Evolutionary conservation across 2,329 filamentous ascomycete species (phyloP), one percentile per base, ranked within the genome.

Genomic region (Dothiorella sarmentorum): DNA sequence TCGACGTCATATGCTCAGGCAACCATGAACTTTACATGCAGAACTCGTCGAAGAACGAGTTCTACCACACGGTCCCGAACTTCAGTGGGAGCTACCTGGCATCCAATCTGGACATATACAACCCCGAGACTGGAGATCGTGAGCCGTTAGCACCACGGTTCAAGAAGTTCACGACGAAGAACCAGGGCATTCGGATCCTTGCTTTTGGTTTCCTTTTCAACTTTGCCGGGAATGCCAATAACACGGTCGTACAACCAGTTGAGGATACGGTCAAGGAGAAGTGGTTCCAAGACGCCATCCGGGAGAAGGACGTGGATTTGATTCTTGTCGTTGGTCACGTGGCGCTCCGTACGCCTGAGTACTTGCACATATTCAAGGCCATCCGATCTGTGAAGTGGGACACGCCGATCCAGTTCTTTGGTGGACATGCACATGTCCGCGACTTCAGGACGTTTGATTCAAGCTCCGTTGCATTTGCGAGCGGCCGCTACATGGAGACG

Each of bases 121-220:
- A 91, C 63, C 85, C 86, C 1, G 78, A 84, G 59, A 89, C 87
- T 0, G 87, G 88, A 17, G 80, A 90, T 63, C 79, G 83, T 40
- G 82, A 88, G 53, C 89, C 92, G 1, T 83, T 97, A 66, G 91
- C 91, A 6, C 86, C 85, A 65, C 83, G 92, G 10, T 97, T 87
- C 74, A 87, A 88, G 71, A 94, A 90, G 69, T 96, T 99, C 74
- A 91, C 84, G 59, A 99, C 94, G 5, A 91, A 92, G 78, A 91
- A 95, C 64, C 90, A 90, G 65, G 89, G 88, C 4, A 85, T 96
- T 61, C 83, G 88, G 15, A 85, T 99, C 60, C 78, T 96, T 49
- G 90, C 93, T 0, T 92, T 99, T 71, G 94, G 94, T 2, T 97
- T 99, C 73, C 77, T 99, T 3, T 99, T 97, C 73, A 86, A 99